Evolutionary conservation across 176 grass and related monocot species (phyloP), one percentile per base, ranked within the genome.

Genomic region (Poa annua): DNA sequence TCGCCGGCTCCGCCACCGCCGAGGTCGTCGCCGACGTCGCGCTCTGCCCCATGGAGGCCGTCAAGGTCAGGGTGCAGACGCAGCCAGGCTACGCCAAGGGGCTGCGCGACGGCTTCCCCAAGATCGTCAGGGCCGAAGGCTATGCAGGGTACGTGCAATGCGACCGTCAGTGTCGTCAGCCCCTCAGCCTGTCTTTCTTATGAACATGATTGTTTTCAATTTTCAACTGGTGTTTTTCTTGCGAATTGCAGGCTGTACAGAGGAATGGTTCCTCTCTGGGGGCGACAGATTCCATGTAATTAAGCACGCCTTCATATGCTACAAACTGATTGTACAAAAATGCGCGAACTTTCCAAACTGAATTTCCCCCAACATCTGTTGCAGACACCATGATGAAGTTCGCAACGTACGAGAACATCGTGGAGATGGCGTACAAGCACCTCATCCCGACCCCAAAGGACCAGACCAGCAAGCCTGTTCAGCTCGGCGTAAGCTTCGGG

Each of bases 311-410:
- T 47, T 57, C 56, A 20, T 78, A 38, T 11, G 8, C 29, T n/a
- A 48, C 52, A 69, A 2, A 60, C 19, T 24, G 55, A 64, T 3
- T 33, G 16, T 33, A 33, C 25, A 64, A 14, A 64, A 36, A 66
- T 35, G 14, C 48, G 48, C 15, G 21, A 42, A 1, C 6, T 59
- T 82, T 65, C 42, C 64, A 51, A 75, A 55, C 63, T 76, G n/a
- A 74, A 66, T 17, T 77, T 20, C 19, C 42, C 42, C 17, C 3
- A 20, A 16, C 76, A 15, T 81, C 2, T 21, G 34, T 8, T 33
- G 61, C 88, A 96, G 93, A 96, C 80, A 96, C 90, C 7, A 96
- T 96, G 93, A 92, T 96, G 93, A 96, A 96, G 53, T 96, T 96
- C 81, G 93, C 93, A 1, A 92, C 93, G 0, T 96, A 92, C 49